Conservation (phyloP, 352 stramenopile species). For the Phytophthora pluvialis region DNA sequence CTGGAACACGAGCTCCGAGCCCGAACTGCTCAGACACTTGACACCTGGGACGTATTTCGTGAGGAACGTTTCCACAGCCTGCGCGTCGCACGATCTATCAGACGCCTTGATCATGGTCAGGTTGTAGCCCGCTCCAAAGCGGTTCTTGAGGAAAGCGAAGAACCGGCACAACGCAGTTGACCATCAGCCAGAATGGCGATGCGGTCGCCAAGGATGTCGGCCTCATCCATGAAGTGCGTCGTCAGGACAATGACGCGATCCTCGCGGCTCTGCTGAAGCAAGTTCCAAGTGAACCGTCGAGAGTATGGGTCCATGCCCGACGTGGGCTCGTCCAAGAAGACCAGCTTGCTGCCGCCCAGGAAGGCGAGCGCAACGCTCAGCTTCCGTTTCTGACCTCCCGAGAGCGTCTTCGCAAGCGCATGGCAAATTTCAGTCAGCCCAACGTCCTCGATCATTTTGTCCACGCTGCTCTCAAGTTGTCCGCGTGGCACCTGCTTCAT, state of each 20-base stretch:
- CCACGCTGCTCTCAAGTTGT: conserved; percentile 53
- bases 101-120: conserved; percentile 61
- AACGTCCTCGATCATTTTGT: conserved; percentile 80
- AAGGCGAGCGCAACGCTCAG: conserved; percentile 95
- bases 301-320: conserved; percentile 96
- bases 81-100: conserved; percentile 37
- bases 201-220: conserved; percentile 64
- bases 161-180: conserved; percentile 85
- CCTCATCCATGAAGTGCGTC: conserved; percentile 91
- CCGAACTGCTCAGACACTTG: conserved; percentile 90
- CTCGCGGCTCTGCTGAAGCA: conserved; percentile 84
- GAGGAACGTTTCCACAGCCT: conserved; percentile 42
- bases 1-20: conserved; percentile 95
- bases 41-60: conserved; percentile 66
- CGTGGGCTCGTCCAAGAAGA: conserved; percentile 94
- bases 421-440: conserved; percentile 90
- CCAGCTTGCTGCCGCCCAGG: conserved; percentile 91
- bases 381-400: conserved; percentile 96
- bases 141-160: conserved; percentile 93
- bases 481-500: conserved; percentile 87
- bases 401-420: conserved; percentile 68
- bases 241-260: conserved; percentile 87
- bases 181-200: conserved; percentile 95
- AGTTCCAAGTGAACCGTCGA: conserved; percentile 94
- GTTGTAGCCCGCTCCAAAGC: conserved; percentile 93